Conservation (phyloP, 148 eudicot genomes). For the Cornus controversa region DNA sequence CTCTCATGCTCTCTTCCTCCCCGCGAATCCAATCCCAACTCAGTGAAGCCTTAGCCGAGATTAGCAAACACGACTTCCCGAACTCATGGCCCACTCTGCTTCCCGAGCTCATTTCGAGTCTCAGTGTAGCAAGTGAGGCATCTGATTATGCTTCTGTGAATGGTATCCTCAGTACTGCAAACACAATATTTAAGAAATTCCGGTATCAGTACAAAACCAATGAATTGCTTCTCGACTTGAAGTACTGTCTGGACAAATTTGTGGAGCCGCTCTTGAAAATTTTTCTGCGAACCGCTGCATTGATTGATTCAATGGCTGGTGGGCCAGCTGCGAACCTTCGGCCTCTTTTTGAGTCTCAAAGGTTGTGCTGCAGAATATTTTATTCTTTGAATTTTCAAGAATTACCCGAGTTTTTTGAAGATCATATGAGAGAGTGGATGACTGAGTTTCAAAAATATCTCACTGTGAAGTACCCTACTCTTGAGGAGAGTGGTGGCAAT, state of each 20-base stretch:
- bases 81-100: slow-evolving; percentile 64
- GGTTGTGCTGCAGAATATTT: no score
- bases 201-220: slow-evolving; percentile 65
- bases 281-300: slow-evolving; percentile 53
- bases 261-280: slow-evolving; percentile 62
- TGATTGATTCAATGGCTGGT: slow-evolving; percentile 51
- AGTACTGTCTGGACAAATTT: slow-evolving; percentile 84
- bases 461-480: slow-evolving; percentile 47
- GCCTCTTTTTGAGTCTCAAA: slow-evolving; percentile 75
- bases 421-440: slow-evolving; percentile 89
- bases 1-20: slow-evolving; percentile 64
- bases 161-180: slow-evolving; percentile 74
- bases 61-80: slow-evolving; percentile 94
- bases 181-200: slow-evolving; percentile 85
- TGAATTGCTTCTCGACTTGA: slow-evolving; percentile 66
- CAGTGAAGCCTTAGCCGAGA: slow-evolving; percentile 77
- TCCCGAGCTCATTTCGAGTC: slow-evolving; percentile 62
- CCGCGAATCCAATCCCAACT: slow-evolving; percentile 72
- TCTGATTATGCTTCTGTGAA: slow-evolving; percentile 70
- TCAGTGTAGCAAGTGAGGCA: slow-evolving; percentile 54
- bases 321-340: slow-evolving; percentile 36
- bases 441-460: slow-evolving; percentile 75
- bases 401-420: slow-evolving; percentile 95
- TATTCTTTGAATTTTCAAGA: no score
- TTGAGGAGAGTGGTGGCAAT: slow-evolving; percentile 69